A percentile compares a stretch with the other conserved stretches of the same genome.
Evolutionary conservation across 2,329 filamentous ascomycete genomes (phyloP).

Genomic region (Talaromyces sp.): DNA sequence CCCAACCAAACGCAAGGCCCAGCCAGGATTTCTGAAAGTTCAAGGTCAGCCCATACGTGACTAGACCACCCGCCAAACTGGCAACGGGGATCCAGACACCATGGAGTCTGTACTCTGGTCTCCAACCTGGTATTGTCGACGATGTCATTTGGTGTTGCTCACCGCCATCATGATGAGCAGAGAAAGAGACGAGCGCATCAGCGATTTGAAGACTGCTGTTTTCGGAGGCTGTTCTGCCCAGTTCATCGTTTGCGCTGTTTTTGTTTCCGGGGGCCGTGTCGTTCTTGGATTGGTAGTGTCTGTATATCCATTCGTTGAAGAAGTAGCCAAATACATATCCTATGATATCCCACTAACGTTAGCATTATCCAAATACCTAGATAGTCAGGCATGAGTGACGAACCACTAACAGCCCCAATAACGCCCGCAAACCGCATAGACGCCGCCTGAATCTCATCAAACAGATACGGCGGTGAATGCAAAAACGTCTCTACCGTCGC

Average conservation of each 20-base stretch:
- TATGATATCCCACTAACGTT: not conserved
- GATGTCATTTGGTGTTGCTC: not conserved
- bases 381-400: not conserved
- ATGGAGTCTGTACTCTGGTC: constrained; percentile 34
- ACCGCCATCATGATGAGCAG: not conserved
- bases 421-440: constrained; percentile 38
- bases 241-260: not conserved
- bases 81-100: constrained; percentile 35
- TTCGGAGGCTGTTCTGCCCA: not conserved
- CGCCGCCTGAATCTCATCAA: constrained; percentile 33
- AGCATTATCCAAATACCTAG: too few species aligned
- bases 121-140: constrained; percentile 21
- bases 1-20: constrained; percentile 37
- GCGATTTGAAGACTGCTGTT: constrained; percentile 4
- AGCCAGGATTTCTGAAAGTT: constrained; percentile 36
- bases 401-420: constrained; percentile 33
- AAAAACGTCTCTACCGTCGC: constrained; percentile 35
- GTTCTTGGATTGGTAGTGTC: constrained; percentile 20
- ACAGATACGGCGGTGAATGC: constrained; percentile 33
- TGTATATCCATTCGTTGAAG: constrained; percentile 36
- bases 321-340: constrained; percentile 35
- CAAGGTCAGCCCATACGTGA: constrained; percentile 36
- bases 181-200: not conserved
- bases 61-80: constrained; percentile 31
- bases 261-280: not conserved